These are phyloP conservation scores for Silene conica DNA, from an alignment of 148 eudicot species.

Conservation along the genomic window DNA sequence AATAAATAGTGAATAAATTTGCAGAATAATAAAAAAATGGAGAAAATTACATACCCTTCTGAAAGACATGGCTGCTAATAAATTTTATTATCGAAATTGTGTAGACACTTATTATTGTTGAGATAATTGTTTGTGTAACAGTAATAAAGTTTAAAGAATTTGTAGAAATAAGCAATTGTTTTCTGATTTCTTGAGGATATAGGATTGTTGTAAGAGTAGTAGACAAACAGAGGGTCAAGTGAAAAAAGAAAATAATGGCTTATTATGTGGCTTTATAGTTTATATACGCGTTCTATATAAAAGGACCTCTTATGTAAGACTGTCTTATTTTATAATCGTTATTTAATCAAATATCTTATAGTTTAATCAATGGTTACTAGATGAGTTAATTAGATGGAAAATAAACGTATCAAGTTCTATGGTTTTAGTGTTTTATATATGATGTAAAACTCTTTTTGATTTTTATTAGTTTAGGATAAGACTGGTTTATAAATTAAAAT, in stretches of 20 bases:
- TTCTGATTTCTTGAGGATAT: not conserved
- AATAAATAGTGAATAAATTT: not conserved
- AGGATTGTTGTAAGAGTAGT: not conserved
- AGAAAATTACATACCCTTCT: constrained; percentile 23
- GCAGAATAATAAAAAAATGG: too few species aligned
- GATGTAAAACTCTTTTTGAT: too few species aligned
- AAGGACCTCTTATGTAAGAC: too few species aligned
- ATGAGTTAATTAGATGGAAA: not conserved
- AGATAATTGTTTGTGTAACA: not conserved
- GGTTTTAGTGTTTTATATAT: not conserved
- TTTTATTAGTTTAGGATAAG: too few species aligned
- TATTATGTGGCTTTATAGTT: too few species aligned
- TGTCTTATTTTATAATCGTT: too few species aligned
- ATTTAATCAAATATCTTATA: too few species aligned
- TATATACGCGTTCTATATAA: too few species aligned
- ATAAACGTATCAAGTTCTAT: not conserved
- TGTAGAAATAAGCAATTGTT: not conserved
- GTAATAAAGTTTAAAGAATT: too few species aligned
- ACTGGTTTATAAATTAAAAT: too few species aligned
- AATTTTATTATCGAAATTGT: not conserved
- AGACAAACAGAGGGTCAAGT: too few species aligned
- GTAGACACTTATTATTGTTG: not conserved
- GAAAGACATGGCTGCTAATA: constrained; percentile 22
- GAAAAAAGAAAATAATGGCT: too few species aligned
- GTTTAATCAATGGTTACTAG: not conserved